Conservation (phyloP, 2,329 filamentous ascomycete genomes). For the Stachybotrys chartarum region DNA sequence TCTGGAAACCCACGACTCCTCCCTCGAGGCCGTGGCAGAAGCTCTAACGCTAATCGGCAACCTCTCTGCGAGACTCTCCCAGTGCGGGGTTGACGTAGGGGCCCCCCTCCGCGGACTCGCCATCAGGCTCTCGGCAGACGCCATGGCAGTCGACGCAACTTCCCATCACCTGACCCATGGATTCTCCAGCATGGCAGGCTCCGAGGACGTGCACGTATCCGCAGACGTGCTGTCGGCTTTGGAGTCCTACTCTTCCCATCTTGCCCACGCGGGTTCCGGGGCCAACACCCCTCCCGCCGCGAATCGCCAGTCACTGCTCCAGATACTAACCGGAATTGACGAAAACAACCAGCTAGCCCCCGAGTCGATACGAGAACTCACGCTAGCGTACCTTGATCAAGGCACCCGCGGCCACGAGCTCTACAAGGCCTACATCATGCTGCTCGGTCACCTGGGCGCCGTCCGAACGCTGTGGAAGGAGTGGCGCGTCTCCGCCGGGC, state of each 20-base stretch:
- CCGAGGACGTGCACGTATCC: constrained; percentile 2
- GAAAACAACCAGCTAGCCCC: constrained; percentile 10
- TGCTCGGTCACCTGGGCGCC: constrained; percentile 23
- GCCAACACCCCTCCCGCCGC: constrained; percentile 3
- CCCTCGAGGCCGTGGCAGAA: constrained; percentile 7
- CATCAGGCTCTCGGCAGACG: constrained; percentile 20
- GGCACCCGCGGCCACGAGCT: constrained; percentile 2
- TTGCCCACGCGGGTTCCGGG: constrained; percentile 1
- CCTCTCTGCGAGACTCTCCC: constrained; percentile 24
- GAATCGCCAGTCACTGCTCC: constrained; percentile 16
- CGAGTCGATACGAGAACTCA: constrained; percentile 17
- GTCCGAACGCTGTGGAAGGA: constrained; percentile 22
- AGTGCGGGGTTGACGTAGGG: constrained; percentile 14
- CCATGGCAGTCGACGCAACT: constrained; percentile 13
- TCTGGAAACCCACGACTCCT: constrained; percentile 3
- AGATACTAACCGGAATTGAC: constrained; percentile 19
- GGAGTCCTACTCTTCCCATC: constrained; percentile 7
- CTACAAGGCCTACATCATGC: constrained; percentile 17
- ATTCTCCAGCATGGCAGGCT: constrained; percentile 9
- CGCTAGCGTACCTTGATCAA: constrained; percentile 6
- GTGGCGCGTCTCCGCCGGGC: constrained; percentile 10
- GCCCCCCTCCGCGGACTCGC: constrained; percentile 19
- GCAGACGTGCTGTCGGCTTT: constrained; percentile 15
- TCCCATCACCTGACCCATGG: constrained; percentile 17
- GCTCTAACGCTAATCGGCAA: constrained; percentile 33